Base-by-base conservation (phyloP, 148 eudicot species). In the Arbutus unedo region DNA sequence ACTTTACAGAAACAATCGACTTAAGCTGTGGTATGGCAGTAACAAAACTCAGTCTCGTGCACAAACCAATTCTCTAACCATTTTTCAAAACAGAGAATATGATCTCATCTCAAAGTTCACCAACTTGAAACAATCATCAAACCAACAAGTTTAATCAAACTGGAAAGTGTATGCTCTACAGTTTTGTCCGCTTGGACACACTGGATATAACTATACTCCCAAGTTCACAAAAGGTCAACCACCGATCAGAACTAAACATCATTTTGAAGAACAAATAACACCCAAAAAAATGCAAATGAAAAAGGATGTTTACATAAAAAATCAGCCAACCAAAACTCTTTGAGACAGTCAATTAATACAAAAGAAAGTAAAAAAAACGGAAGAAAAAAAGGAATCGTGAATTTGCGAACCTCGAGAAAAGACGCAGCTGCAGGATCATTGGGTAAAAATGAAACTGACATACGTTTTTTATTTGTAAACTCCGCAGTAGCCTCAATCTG, bases 401-500 rank as follows among this genome's bases (percentile, higher is more conserved):
- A 75, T 72, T 43, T 76, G 62, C 90, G 67, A 51, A 96, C 99
- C 98, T 94, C 93, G 59, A 96, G 93, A 83, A 93, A 91, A 82
- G 90, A 88, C 76, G 88, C 83, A 31, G 87, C 91, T 50, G 92
- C 94, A 84, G 91, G 93, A 90, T 96, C 99, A 90, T 91, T 96
- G 11, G 98, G 98, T 86, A 94, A 84, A 83, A 88, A 79, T 51
- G 98, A 86, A 82, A 91, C 68, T 68, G 89, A 83, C 68, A 88
- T 87, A 11, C 99, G 95, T 81, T 87, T 93, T 83, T 88, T 83
- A 81, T 94, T 96, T 57, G 90, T 88, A 79, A 92, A 94, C 74
- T 90, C 91, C 50, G 93, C 91, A 83, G 89, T 96, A 66, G 93
- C 94, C 79, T 96, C 98, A 86, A 96, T 91, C 99, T 96, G 90